Base-by-base conservation (phyloP, 1,284 basidiomycete genomes). In the Volvariella surrecta region DNA sequence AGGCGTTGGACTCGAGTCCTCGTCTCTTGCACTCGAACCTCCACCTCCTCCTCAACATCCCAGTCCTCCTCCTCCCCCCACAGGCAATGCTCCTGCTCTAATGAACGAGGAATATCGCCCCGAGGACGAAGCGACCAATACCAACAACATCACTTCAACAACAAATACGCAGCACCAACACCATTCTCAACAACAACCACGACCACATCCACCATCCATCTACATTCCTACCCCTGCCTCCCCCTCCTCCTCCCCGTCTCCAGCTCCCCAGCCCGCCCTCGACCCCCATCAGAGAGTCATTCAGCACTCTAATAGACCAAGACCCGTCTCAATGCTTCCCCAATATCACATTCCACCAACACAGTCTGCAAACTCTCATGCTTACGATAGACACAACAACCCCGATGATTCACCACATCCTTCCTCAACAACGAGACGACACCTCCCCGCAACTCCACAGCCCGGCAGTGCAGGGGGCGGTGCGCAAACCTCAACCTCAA, bases 321-420 rank as follows among this genome's bases (percentile, higher is more conserved):
- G 81, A 38, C 82, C 81, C 31, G 65, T 79, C 42, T 82, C 81
- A 10, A 80, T 84, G 75, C 81, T 81, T 40, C 78, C 81, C 9
- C 76, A 77, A 55, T 52, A 72, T 16, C 72, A 62, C 57, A 56
- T 54, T 46, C 34, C 42, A 34, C 40, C 45, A 15, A 46, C 45
- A 17, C 41, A 42, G 24, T 32, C 47, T 16, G 31, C 30, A n/a
- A 57, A 45, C 58, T 56, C 51, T 56, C 61, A 39, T 53, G 54
- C 52, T 52, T 54, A 49, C 38, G 56, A 45, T 52, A 60, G 53
- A 54, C 58, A 51, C 57, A 62, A 47, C 54, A 56, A 46, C n/a
- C n/a, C n/a, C 50, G 53, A 52, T 44, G 51, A 52, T 56, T 51
- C 57, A 51, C 55, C 42, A 50, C 55, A 49, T 44, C 57, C 58